phyloP scores from a whole-genome alignment of 2,329 filamentous ascomycete species.

The Macrophomina pseudophaseolina region DNA sequence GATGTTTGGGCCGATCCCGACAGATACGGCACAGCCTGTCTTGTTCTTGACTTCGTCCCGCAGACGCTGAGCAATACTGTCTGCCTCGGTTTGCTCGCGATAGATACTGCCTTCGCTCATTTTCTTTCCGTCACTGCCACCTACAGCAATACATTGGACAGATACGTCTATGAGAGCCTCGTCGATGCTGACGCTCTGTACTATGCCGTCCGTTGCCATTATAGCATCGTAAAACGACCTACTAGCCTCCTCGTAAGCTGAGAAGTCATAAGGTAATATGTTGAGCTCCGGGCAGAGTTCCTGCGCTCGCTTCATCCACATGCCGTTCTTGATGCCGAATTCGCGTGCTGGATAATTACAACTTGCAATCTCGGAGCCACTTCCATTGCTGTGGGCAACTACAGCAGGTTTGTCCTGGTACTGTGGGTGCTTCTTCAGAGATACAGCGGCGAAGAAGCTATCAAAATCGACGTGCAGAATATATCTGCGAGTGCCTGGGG shows the following conservation, averaged over 20 bases:
- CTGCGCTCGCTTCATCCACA: slow-evolving; percentile 96
- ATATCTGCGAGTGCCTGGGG: slow-evolving; percentile 73
- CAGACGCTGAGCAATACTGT: slow-evolving; percentile 70
- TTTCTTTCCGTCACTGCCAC: slow-evolving; percentile 69
- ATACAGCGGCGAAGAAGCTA: slow-evolving; percentile 96
- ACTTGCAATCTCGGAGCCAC: slow-evolving; percentile 92
- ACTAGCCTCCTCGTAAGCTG: slow-evolving; percentile 91
- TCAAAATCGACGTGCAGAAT: slow-evolving; percentile 97
- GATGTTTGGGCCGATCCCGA: slow-evolving; percentile 91
- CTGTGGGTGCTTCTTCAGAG: slow-evolving; percentile 77
- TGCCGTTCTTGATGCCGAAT: slow-evolving; percentile 92
- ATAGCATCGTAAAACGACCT: slow-evolving; percentile 85
- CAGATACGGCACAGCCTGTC: slow-evolving; percentile 86
- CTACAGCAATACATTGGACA: slow-evolving; percentile 66
- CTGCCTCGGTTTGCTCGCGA: slow-evolving; percentile 78
- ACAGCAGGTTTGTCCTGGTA: slow-evolving; percentile 79
- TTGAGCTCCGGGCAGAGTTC: slow-evolving; percentile 85
- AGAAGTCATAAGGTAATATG: slow-evolving; percentile 93
- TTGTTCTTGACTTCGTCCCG: slow-evolving; percentile 72
- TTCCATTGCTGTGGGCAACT: slow-evolving; percentile 84
- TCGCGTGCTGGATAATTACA: slow-evolving; percentile 92
- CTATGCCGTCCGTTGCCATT: slow-evolving; percentile 75
- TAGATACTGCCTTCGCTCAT: slow-evolving; percentile 71
- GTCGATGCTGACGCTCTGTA: slow-evolving; percentile 97
- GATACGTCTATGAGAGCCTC: slow-evolving; percentile 91